Base-by-base conservation (phyloP, 177 flowering plant species). In the Vitis hybrid region DNA sequence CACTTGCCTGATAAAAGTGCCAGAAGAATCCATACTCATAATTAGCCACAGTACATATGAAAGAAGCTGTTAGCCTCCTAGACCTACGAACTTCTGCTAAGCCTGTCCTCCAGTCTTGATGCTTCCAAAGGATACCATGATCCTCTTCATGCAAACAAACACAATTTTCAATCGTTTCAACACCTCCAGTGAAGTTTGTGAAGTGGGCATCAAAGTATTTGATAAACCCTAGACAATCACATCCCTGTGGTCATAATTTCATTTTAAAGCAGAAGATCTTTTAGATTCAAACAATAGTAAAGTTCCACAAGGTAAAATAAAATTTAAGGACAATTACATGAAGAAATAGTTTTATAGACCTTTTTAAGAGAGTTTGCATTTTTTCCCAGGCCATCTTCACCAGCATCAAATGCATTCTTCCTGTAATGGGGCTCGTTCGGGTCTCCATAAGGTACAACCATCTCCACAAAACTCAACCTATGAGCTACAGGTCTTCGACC, bases 371-470 rank as follows among this genome's bases (percentile, higher is more conserved):
- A 93, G 80, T 95, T 95, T 17, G 99, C 94, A 86, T 95, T 95
- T 89, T 91, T 93, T 10, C 99, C 99, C 57, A 93, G 87, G 60
- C 99, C 99, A 81, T 95, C 99, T 83, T 95, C 99, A 62, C 98
- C 99, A 8, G 98, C 98, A 87, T 95, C 99, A 83, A 95, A 93
- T 65, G 99, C 99, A 87, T 93, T 95, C 68, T 95, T 95, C 71
- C 99, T 80, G 72, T 93, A 95, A 76, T 95, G 99, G 20, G 98
- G 99, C 18, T 89, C 98, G 86, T 89, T 89, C 62, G 99, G 99
- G 83, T 95, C 99, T 31, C 99, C 99, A 83, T 95, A 95, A 5
- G 99, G 98, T 22, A 93, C 98, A 33, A 93, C 98, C 99, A 95
- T 95, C 85, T 95, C 99, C 68, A 95, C 99, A 86, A 95, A 95